Evolutionary conservation across 2,329 filamentous ascomycete genomes (phyloP).

Genomic region (Fusarium sp.): DNA sequence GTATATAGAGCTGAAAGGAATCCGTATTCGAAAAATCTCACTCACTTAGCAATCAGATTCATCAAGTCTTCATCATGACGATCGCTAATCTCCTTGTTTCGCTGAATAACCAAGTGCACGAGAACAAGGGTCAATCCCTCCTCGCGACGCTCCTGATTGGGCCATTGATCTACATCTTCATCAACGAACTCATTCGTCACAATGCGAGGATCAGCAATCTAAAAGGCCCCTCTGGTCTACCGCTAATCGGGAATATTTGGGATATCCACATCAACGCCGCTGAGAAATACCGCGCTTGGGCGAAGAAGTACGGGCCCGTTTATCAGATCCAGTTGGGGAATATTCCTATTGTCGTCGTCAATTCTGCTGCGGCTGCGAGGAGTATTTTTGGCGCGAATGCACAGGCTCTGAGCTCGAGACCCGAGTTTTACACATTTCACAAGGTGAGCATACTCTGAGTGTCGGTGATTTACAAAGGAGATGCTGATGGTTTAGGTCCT

Average conservation of each 20-base stretch:
- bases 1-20: background rate
- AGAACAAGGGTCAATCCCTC: constrained; percentile 39
- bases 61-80: constrained; percentile 35
- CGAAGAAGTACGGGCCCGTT: constrained; percentile 57
- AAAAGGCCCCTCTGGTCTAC: constrained; percentile 59
- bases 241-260: constrained; percentile 64
- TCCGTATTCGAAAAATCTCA: background rate
- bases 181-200: constrained; percentile 60
- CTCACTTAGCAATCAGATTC: background rate
- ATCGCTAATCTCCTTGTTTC: constrained; percentile 38
- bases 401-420: constrained; percentile 64
- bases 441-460: constrained; percentile 50
- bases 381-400: constrained; percentile 62
- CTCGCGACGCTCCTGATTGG: constrained; percentile 39
- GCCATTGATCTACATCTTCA: constrained; percentile 56
- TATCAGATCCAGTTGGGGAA: constrained; percentile 69
- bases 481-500: constrained; percentile 56
- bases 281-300: constrained; percentile 66
- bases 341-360: constrained; percentile 65
- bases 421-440: constrained; percentile 69
- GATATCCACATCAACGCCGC: constrained; percentile 65
- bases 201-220: constrained; percentile 57
- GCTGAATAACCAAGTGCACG: constrained; percentile 25
- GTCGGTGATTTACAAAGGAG: accelerated
- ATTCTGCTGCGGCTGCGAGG: constrained; percentile 61